phyloP scores from a whole-genome alignment of 2,329 filamentous ascomycete species.

The Beauveria bassiana region DNA sequence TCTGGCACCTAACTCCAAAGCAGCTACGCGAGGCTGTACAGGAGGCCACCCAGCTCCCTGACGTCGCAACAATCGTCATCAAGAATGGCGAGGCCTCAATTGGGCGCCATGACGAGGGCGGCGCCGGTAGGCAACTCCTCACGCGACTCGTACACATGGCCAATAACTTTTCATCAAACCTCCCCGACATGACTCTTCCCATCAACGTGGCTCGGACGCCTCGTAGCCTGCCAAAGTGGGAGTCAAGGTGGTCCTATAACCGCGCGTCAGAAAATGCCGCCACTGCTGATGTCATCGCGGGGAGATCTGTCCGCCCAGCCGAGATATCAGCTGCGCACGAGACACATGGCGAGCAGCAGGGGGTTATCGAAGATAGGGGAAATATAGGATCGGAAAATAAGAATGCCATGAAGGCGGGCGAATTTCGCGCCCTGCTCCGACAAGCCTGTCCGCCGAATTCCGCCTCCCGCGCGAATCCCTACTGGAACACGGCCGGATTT shows the following conservation, averaged over 20 bases:
- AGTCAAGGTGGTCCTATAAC: conserved; percentile 35
- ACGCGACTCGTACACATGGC: conserved; percentile 57
- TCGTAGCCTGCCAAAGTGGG: conserved; percentile 46
- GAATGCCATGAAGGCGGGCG: conserved; percentile 18
- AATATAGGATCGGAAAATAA: background rate
- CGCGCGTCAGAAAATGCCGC: conserved; percentile 5
- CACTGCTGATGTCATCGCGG: conserved; percentile 11
- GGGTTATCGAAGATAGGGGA: background rate
- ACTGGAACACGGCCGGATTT: conserved; percentile 57
- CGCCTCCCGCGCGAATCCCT: conserved; percentile 46
- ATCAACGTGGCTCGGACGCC: conserved; percentile 59
- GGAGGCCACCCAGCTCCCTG: conserved; percentile 30
- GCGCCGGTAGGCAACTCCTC: conserved; percentile 29
- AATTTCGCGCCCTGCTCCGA: conserved; percentile 34
- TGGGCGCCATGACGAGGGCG: conserved; percentile 26
- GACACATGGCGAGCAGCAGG: background rate
- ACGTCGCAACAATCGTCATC: conserved; percentile 47
- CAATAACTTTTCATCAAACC: conserved; percentile 58
- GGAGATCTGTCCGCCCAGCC: conserved; percentile 6
- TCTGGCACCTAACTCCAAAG: conserved; percentile 64
- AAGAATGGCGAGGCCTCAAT: conserved; percentile 50
- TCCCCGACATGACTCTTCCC: conserved; percentile 77
- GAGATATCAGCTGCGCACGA: conserved; percentile 2
- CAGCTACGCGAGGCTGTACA: conserved; percentile 55
- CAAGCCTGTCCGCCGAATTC: conserved; percentile 57